Evolutionary conservation across 345 rosid species (phyloP).

Genomic region (Gossypium raimondii): DNA sequence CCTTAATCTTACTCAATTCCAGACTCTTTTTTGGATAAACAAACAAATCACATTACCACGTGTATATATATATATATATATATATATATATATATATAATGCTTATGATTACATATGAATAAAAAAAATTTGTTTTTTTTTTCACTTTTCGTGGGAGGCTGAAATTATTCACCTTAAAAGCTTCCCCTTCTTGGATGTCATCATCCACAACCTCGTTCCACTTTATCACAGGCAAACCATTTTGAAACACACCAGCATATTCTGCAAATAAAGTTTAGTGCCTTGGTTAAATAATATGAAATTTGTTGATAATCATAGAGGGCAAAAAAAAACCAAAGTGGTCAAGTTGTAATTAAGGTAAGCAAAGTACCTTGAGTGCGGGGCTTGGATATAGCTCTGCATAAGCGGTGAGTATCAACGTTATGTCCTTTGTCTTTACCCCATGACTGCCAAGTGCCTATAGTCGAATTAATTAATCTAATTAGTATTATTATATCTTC

Average conservation of each 20-base stretch:
- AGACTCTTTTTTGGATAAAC: constrained; percentile 22
- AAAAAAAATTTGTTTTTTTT: too few relatives aligned
- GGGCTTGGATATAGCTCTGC: constrained; percentile 5
- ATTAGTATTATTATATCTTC: not conserved
- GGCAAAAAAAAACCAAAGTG: too few relatives aligned
- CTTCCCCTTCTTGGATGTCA: constrained; percentile 29
- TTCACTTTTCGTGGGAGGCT: too few relatives aligned
- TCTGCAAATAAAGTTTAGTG: constrained; percentile 18
- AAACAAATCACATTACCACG: not conserved
- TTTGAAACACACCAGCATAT: constrained; percentile 37
- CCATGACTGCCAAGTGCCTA: constrained; percentile 31
- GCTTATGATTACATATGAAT: not conserved
- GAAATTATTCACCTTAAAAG: constrained; percentile 33
- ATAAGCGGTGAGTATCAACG: constrained; percentile 1
- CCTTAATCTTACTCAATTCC: constrained; percentile 30
- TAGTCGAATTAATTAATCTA: not conserved
- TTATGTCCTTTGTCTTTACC: constrained; percentile 28
- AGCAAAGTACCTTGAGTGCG: not conserved
- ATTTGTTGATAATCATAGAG: not conserved
- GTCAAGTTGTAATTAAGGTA: not conserved
- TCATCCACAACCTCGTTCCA: constrained; percentile 53
- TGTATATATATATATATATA: too few relatives aligned
- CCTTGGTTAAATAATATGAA: not conserved
- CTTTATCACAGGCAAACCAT: constrained; percentile 46
- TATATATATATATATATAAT: not conserved